Base-by-base conservation (phyloP, 345 rosid species). In the Sisymbrium altissimum region DNA sequence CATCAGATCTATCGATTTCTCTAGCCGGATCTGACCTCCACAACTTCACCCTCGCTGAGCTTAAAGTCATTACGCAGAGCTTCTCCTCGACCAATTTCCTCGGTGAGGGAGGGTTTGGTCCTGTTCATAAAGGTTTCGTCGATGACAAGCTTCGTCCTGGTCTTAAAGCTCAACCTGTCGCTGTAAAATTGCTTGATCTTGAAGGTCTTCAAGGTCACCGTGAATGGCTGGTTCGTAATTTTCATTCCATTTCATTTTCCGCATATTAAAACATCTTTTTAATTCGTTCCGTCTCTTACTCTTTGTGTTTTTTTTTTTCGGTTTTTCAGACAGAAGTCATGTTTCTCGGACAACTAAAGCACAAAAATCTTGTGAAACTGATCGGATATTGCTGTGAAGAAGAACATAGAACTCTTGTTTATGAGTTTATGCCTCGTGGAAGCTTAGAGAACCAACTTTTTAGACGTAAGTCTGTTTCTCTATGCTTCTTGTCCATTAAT, bases 101-200 rank as follows among this genome's bases (percentile, higher is more conserved):
- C 0, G 98, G 98, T 0, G 96, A 89, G 78, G 98, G 98, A 29
- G 98, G 98, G 70, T 93, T 93, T 19, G 98, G 98, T 39, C 92
- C 85, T 0, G 98, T 93, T 39, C 90, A 93, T 21, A 93, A 93
- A 43, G 98, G 97, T 0, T 93, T 93, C 77, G 71, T 93, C 6
- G 98, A 93, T 60, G 98, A 93, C 46, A 88, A 87, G 80, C 88
- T 93, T 45, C 82, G 90, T 49, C 92, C 87, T 25, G 93, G 98
- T 38, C 82, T 93, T 73, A 83, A 85, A 72, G 92, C 96, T 32
- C 97, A 89, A 72, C 89, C 98, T 11, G 98, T 93, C 0, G 98
- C 98, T 4, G 97, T 93, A 18, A 93, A 93, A 85, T 80, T 80
- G 10, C 69, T 93, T 63, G 92, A 93, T 68, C 84, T 85, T 68